A percentile compares a stretch with the other conserved stretches of the same genome.
These are phyloP conservation scores for Acacia acuminata DNA, from an alignment of 306 rosid species.

Conservation along the genomic window DNA sequence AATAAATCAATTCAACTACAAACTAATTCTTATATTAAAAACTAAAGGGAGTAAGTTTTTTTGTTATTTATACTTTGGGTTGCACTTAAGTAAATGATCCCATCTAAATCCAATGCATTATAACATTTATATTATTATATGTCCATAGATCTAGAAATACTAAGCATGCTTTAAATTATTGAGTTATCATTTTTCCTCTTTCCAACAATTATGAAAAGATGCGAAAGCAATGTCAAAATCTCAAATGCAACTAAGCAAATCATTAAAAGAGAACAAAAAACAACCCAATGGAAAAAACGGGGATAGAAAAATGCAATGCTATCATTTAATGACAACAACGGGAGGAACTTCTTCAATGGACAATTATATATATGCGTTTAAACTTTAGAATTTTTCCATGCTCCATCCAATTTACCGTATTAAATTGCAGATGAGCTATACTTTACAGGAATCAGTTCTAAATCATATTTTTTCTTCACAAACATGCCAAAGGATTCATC, in stretches of 20 bases:
- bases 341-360: neutral
- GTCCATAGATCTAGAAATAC: neutral
- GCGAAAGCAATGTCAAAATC: neutral
- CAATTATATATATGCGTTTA: neutral
- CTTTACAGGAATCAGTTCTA: conserved; percentile 12
- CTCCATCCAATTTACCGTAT: neutral
- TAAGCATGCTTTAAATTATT: neutral
- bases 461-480: neutral
- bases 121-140: neutral
- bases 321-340: neutral
- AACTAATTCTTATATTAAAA: too few relatives aligned
- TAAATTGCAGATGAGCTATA: neutral
- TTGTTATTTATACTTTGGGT: neutral
- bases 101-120: neutral
- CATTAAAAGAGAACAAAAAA: neutral
- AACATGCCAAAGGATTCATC: conserved; percentile 6
- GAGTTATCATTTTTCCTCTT: neutral
- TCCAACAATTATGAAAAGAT: too few relatives aligned
- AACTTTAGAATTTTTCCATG: neutral
- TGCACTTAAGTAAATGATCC: neutral
- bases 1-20: too few relatives aligned
- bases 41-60: too few relatives aligned
- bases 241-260: neutral
- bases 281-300: neutral
- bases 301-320: neutral